Percentiles rank a stretch among this genome's conserved stretches.
These are phyloP conservation scores for Hypoxylon subgilvum DNA, from an alignment of 495 filamentous ascomycete genomes.

Conservation along the genomic window DNA sequence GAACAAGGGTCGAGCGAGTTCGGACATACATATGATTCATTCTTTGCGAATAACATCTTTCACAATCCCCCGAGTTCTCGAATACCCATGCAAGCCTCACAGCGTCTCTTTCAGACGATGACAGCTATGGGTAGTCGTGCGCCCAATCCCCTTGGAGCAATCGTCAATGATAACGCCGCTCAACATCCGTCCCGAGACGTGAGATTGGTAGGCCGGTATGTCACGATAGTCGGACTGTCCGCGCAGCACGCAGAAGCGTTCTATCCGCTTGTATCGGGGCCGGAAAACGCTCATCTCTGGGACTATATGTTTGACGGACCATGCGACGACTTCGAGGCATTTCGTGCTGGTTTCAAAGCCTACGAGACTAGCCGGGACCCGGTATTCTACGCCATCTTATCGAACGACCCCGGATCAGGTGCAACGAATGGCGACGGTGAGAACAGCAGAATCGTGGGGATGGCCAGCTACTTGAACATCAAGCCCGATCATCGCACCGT, in stretches of 20 bases:
- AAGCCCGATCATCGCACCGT: conserved; percentile 45
- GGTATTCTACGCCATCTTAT: conserved; percentile 53
- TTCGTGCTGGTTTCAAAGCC: conserved; percentile 40
- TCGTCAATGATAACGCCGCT: conserved; percentile 32
- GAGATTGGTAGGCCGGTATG: conserved; percentile 45
- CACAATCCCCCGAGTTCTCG: neutral
- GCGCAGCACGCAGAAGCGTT: conserved; percentile 48
- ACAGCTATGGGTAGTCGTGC: conserved; percentile 10
- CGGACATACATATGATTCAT: conserved; percentile 3
- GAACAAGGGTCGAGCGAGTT: neutral
- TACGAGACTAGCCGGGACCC: conserved; percentile 43
- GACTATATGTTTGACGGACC: conserved; percentile 56
- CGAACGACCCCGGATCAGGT: conserved; percentile 15
- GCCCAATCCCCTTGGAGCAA: conserved; percentile 34
- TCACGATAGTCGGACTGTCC: conserved; percentile 48
- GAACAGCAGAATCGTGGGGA: conserved; percentile 46
- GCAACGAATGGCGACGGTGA: neutral
- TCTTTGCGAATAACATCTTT: neutral
- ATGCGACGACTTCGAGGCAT: conserved; percentile 40
- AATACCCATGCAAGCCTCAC: neutral
- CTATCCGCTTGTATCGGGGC: conserved; percentile 47
- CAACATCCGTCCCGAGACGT: conserved; percentile 31
- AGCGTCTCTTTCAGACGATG: neutral
- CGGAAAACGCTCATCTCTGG: conserved; percentile 49
- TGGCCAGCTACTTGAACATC: conserved; percentile 53